phyloP scores from a whole-genome alignment of 2,329 filamentous ascomycete genomes.

The Fusarium caatingaense region DNA sequence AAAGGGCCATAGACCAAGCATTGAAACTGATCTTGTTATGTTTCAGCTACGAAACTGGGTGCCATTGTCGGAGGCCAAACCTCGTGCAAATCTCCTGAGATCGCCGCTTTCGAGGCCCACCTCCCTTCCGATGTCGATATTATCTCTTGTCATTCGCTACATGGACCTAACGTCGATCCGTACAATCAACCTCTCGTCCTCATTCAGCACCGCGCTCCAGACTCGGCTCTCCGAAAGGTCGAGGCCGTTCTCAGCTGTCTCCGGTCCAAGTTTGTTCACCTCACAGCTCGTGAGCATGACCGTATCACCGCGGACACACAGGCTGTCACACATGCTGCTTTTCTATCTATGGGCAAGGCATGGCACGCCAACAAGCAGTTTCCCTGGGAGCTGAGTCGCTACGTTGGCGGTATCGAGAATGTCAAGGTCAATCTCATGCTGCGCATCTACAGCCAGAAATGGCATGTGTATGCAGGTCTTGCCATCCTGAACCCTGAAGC shows the following conservation, averaged over 20 bases:
- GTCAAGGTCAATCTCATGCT: slow-evolving; percentile 99
- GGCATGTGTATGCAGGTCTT: slow-evolving; percentile 98
- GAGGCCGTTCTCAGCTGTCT: slow-evolving; percentile 86
- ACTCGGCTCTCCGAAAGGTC: slow-evolving; percentile 80
- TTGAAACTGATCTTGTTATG: slow-evolving; percentile 18
- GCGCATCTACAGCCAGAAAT: slow-evolving; percentile 98
- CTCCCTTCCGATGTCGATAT: slow-evolving; percentile 91
- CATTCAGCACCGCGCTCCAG: slow-evolving; percentile 90
- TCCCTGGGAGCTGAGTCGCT: slow-evolving; percentile 95
- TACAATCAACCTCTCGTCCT: slow-evolving; percentile 91
- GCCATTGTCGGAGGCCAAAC: slow-evolving; percentile 98
- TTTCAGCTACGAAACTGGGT: slow-evolving; percentile 87
- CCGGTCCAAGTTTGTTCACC: slow-evolving; percentile 85
- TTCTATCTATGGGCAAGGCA: slow-evolving; percentile 96
- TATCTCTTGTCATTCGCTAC: slow-evolving; percentile 94
- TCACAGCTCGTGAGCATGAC: slow-evolving; percentile 89
- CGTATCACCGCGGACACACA: slow-evolving; percentile 98
- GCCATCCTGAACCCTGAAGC: slow-evolving; percentile 97
- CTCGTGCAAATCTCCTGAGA: slow-evolving; percentile 97
- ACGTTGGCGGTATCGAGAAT: slow-evolving; percentile 97
- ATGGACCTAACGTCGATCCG: slow-evolving; percentile 90
- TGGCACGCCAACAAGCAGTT: slow-evolving; percentile 97
- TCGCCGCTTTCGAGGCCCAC: slow-evolving; percentile 89
- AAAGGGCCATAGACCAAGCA: neutral
- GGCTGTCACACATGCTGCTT: slow-evolving; percentile 96